A percentile compares a stretch with the other conserved stretches of the same genome.
Conservation (phyloP, 2,329 filamentous ascomycete species). For the Didymella pinodella region DNA sequence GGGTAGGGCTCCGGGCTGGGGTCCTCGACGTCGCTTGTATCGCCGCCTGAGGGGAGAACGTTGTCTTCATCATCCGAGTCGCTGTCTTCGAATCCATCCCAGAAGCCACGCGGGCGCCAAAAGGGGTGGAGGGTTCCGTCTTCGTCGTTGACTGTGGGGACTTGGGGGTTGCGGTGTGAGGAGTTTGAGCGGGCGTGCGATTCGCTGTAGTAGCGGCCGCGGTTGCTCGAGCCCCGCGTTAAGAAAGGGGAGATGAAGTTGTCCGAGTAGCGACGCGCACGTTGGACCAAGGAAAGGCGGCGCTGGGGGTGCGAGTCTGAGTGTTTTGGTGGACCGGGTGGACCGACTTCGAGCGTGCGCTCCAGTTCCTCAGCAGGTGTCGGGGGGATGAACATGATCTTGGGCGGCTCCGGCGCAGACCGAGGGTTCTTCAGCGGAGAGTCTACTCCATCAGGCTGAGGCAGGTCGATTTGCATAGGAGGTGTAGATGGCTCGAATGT, state of each 20-base stretch:
- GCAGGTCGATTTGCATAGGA: conserved; percentile 41
- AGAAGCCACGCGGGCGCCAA: conserved; percentile 70
- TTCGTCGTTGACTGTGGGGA: conserved; percentile 44
- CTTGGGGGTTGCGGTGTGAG: conserved; percentile 29
- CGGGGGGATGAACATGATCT: conserved; percentile 63
- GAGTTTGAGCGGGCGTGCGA: conserved; percentile 26
- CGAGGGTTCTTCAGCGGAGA: conserved; percentile 68
- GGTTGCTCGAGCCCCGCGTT: conserved; percentile 37
- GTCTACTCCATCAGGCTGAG: conserved; percentile 52
- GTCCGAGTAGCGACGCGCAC: conserved; percentile 57
- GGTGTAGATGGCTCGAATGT: conserved; percentile 49
- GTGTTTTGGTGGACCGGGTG: conserved; percentile 40
- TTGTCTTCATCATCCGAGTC: conserved; percentile 49
- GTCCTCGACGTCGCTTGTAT: conserved; percentile 54
- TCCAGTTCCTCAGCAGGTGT: conserved; percentile 60
- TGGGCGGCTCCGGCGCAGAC: conserved; percentile 64
- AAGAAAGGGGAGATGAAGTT: conserved; percentile 55
- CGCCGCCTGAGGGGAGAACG: conserved; percentile 55
- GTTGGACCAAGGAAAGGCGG: conserved; percentile 53
- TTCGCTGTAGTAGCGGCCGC: conserved; percentile 34
- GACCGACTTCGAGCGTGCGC: conserved; percentile 47
- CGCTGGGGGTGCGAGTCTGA: conserved; percentile 49
- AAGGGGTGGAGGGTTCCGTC: conserved; percentile 65
- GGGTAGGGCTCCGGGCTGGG: conserved; percentile 24
- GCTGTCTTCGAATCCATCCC: conserved; percentile 62